Evolutionary conservation across 768 basidiomycete species (phyloP).

Genomic region (Lepiota venenata): DNA sequence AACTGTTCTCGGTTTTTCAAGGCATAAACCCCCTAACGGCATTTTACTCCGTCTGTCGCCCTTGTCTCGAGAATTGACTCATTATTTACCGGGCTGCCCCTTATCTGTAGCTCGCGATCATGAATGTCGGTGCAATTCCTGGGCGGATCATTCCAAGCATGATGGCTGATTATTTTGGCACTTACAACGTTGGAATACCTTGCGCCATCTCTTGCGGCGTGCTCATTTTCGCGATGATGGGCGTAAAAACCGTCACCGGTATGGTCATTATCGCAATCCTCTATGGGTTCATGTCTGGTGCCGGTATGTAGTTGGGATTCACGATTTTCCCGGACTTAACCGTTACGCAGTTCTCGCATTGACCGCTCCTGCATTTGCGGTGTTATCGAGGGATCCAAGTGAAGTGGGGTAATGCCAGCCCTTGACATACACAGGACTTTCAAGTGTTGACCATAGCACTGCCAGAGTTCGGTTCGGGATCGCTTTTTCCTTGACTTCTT

Average conservation of each 20-base stretch:
- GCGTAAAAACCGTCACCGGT: conserved; percentile 22
- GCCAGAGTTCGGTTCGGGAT: background rate
- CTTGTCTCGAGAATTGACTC: background rate
- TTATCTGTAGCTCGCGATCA: conserved; percentile 19
- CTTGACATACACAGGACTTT: background rate
- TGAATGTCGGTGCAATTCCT: conserved; percentile 20
- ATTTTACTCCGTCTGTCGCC: conserved; percentile 24
- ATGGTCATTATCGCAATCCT: conserved; percentile 30
- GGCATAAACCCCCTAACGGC: conserved; percentile 22
- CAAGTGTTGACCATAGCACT: background rate
- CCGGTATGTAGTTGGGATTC: background rate
- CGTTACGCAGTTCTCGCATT: too few relatives aligned
- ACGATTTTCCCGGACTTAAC: too few relatives aligned
- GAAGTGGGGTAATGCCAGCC: background rate
- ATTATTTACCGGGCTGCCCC: background rate
- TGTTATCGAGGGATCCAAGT: background rate
- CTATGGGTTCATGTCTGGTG: too few relatives aligned
- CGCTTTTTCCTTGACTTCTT: background rate
- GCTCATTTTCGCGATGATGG: conserved; percentile 33
- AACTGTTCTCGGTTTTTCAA: conserved; percentile 29
- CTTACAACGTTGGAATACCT: conserved; percentile 23
- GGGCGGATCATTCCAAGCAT: conserved; percentile 22
- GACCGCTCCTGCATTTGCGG: background rate
- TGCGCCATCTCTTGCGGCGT: conserved; percentile 22
- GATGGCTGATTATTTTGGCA: conserved; percentile 18